Base-by-base conservation (phyloP, 441 rosid species). In the Breynia disticha region DNA sequence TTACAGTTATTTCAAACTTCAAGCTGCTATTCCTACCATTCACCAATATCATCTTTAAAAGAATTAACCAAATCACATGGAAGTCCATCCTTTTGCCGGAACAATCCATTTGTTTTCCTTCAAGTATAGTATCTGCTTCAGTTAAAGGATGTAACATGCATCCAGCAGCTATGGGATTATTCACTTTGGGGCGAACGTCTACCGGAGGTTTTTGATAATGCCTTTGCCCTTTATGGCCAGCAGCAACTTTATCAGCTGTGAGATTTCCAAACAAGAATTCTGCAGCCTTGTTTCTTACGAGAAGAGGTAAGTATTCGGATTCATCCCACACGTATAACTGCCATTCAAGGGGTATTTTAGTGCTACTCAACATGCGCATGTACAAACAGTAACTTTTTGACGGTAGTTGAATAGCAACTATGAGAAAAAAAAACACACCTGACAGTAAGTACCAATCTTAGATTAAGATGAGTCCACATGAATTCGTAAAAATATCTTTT, bases 241-340 rank as follows among this genome's bases (percentile, higher is more conserved):
- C 50, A 45, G 68, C 46, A n/a, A 74, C 77, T 63, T 62, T 71
- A 51, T 77, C 79, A 3, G 89, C 86, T 48, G 55, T 71, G 57
- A 78, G 69, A 70, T 71, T 76, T 47, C 82, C 86, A 14, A 80
- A 80, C 68, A 80, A 61, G 44, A 74, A 48, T 62, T 79, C 82
- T 0, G 86, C 86, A 9, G 84, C 84, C 50, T 71, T 67, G 80
- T 80, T 79, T 61, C 67, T 74, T 21, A 78, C 71, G 3, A 74
- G 74, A 18, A 80, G 72, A 0, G 90, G 78, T 49, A 78, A 21
- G 58, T 73, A 68, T 10, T 69, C 80, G 5, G 64, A 67, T 53
- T 79, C 80, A 60, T 82, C 89, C 80, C 83, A 79, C 52, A 74
- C 68, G 22, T 76, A 78, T 60, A 79, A 64, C 86, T 82, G 79